Evolutionary conservation across 148 eudicot genomes (phyloP).

Genomic region (Bassia scoparia): DNA sequence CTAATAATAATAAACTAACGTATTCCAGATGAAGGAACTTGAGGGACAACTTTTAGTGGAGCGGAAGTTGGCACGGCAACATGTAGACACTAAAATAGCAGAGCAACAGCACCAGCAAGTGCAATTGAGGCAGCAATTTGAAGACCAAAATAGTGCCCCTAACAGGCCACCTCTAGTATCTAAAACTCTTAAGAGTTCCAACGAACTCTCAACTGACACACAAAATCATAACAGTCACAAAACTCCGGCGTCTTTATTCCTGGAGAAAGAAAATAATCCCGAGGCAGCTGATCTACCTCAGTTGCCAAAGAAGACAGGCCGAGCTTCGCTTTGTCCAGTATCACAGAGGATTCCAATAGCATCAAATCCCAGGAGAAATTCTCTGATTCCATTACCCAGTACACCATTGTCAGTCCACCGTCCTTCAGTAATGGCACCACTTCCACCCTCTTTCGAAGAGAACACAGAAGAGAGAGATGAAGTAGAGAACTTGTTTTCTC

Average conservation of each 20-base stretch:
- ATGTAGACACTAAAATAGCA: constrained; percentile 70
- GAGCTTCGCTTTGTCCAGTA: constrained; percentile 68
- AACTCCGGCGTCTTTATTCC: constrained; percentile 29
- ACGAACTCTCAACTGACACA: constrained; percentile 26
- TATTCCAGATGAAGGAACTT: constrained; percentile 76
- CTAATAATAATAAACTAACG: too few species aligned
- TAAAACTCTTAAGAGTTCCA: constrained; percentile 36
- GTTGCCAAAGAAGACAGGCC: constrained; percentile 54
- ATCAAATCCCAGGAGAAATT: constrained; percentile 55
- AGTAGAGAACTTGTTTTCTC: constrained; percentile 25
- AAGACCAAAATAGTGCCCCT: constrained; percentile 39
- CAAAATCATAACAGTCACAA: constrained; percentile 37
- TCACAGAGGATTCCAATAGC: constrained; percentile 35
- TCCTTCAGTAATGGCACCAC: constrained; percentile 28
- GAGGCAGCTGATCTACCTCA: constrained; percentile 33
- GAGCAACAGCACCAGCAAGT: constrained; percentile 64
- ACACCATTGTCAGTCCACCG: constrained; percentile 33
- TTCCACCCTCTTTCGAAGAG: constrained; percentile 43
- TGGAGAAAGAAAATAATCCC: constrained; percentile 82
- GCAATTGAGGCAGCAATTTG: constrained; percentile 40
- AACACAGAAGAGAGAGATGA: constrained; percentile 34
- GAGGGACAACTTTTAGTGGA: constrained; percentile 85
- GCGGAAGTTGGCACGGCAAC: constrained; percentile 86
- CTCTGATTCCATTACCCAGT: constrained; percentile 67
- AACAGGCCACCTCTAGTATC: constrained; percentile 54